These are phyloP conservation scores for Lagenidium giganteum DNA, from an alignment of 352 stramenopile species.

Conservation along the genomic window DNA sequence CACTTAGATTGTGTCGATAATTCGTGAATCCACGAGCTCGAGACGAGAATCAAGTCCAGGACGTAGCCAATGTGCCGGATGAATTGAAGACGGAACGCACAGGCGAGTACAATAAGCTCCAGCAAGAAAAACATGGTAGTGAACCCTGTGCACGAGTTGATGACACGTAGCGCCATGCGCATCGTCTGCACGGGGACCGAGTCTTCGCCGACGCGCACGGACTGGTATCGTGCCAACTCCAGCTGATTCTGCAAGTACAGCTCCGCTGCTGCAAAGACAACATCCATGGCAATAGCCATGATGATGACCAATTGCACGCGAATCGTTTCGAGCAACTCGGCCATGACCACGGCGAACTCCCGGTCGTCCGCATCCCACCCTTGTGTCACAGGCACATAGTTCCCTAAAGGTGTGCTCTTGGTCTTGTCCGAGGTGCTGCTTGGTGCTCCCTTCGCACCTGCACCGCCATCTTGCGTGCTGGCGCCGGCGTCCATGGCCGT, in stretches of 20 bases:
- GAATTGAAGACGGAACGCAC: constrained; percentile 41
- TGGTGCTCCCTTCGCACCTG: no score
- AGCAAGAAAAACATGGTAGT: constrained; percentile 57
- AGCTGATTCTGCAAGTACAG: constrained; percentile 31
- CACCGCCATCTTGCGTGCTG: no score
- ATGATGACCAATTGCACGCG: constrained; percentile 47
- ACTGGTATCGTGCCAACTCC: constrained; percentile 17
- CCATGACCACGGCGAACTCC: not conserved
- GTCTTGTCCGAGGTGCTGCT: no score
- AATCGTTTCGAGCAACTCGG: constrained; percentile 40
- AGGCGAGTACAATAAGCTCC: constrained; percentile 36
- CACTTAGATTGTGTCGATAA: constrained; percentile 51
- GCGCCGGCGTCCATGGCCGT: no score
- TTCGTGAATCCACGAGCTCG: constrained; percentile 26
- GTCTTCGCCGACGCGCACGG: constrained; percentile 2
- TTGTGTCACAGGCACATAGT: no score
- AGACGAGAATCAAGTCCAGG: constrained; percentile 36
- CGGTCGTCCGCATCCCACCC: not conserved
- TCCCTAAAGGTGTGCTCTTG: no score
- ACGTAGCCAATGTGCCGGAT: constrained; percentile 56
- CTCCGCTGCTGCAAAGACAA: constrained; percentile 27
- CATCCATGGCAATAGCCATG: constrained; percentile 41
- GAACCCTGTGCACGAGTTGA: constrained; percentile 57
- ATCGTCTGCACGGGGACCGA: constrained; percentile 1
- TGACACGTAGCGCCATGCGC: constrained; percentile 20